These are phyloP conservation scores for Diphasiastrum complanatum DNA, from an alignment of 83 land plant species.

Conservation along the genomic window DNA sequence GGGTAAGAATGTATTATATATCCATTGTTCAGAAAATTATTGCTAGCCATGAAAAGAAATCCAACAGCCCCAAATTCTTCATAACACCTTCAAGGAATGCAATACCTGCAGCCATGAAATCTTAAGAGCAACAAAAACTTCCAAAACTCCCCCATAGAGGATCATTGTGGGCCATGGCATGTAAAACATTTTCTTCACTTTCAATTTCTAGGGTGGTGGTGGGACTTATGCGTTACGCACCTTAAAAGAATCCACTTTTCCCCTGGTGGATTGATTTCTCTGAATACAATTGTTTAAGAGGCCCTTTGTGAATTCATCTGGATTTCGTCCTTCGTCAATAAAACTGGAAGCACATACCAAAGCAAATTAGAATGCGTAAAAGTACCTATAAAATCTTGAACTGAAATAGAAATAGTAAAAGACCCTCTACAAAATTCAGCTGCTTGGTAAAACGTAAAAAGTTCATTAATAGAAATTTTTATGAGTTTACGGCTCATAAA, in stretches of 20 bases:
- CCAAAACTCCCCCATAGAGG: background rate
- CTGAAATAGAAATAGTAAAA: no score
- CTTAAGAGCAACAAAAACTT: no score
- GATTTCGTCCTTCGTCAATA: conserved; percentile 93
- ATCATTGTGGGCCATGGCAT: background rate
- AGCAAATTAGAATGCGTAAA: no score
- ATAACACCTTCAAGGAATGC: background rate
- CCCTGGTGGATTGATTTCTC: conserved; percentile 83
- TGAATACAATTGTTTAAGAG: conserved; percentile 75
- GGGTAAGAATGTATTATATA: no score
- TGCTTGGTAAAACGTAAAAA: no score
- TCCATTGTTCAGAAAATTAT: no score
- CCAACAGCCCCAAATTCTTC: background rate
- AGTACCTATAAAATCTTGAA: no score
- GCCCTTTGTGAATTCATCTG: conserved; percentile 85
- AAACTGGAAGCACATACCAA: no score
- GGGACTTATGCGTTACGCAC: conserved; percentile 27
- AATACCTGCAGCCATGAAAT: background rate
- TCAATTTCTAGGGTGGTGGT: background rate
- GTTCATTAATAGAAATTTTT: no score
- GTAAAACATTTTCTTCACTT: background rate
- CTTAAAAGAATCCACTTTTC: conserved; percentile 89
- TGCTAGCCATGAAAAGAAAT: background rate
- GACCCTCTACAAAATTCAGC: no score
- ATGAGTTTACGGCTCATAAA: no score